Evolutionary conservation across 2,329 filamentous ascomycete species (phyloP), one percentile per base, ranked within the genome.

Genomic region (Clonostachys solani): DNA sequence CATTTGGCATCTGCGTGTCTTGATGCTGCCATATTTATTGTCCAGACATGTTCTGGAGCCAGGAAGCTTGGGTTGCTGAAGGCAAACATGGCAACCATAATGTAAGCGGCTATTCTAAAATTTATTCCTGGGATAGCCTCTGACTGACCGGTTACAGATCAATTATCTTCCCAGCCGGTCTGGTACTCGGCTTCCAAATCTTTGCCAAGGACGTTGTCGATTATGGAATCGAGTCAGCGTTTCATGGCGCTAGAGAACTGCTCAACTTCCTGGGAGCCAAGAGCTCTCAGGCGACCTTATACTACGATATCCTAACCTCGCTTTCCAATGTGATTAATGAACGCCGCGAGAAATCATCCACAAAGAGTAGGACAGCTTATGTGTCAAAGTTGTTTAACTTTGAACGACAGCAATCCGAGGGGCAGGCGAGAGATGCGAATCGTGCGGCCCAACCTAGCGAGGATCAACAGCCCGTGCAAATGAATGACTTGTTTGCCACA

Each of bases 31-130:
- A 66, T 75, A 3, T 80, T 76, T 47, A 70, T 82, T 58, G 70
- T 76, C 1, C 75, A 81, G 44, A 77, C 75, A n/a, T 80, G 77
- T 43, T 54, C 68, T 17, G 71, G 80, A 45, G 70, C 75, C 1
- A 60, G 72, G 12, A 67, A 67, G 10, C 66, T 71, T 3, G 62
- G 65, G 0, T 44, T 76, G 1, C 56, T 81, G 0, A 62, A 77
- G 12, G 70, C 68, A 10, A 81, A 81, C 47, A 80, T 82, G 78
- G 77, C 75, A 37, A 73, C 82, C 6, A 61, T 83, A 47, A 83
- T 82, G 78, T 80, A 60, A 60, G 73, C 53, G 33, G 3, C 29
- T 13, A 12, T 3, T 33, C 13, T 17, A 8, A 7, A 18, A 23
- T 12, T 12, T 10, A 7, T 34, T 18, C 5, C 16, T 16, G 5